These are phyloP conservation scores for Cryptococcus wingfieldii DNA, from an alignment of 1,284 basidiomycete genomes.

Conservation along the genomic window DNA sequence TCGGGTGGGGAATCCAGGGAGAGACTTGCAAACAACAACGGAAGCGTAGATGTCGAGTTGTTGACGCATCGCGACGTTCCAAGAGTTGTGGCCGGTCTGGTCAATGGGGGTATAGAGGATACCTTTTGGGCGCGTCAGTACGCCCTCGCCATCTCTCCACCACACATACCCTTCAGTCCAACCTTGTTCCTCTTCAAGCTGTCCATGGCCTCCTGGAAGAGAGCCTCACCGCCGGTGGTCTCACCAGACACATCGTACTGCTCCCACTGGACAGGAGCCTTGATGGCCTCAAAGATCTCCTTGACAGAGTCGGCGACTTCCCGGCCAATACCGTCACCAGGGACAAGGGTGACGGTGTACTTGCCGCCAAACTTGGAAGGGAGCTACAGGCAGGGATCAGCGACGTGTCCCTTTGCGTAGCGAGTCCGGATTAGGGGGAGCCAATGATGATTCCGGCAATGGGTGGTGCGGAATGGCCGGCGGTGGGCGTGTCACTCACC, in stretches of 20 bases:
- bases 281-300: constrained; percentile 95
- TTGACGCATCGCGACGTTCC: constrained; percentile 99
- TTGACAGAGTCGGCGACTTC: constrained; percentile 99
- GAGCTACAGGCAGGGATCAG: constrained; percentile 53
- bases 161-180: constrained; percentile 82
- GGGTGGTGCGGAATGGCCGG: not conserved
- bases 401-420: too few relatives aligned
- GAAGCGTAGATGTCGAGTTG: constrained; percentile 99
- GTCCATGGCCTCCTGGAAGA: constrained; percentile 98
- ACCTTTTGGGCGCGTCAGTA: constrained; percentile 54
- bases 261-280: constrained; percentile 99
- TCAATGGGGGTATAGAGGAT: constrained; percentile 99
- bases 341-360: constrained; percentile 77
- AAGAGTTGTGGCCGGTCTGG: constrained; percentile 92
- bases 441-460: too few relatives aligned
- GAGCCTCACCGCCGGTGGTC: constrained; percentile 85
- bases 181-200: constrained; percentile 95
- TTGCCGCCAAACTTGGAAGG: constrained; percentile 86
- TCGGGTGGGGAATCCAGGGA: constrained; percentile 94
- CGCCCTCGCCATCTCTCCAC: not conserved
- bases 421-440: too few relatives aligned
- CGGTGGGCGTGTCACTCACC: constrained; percentile 24
- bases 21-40: constrained; percentile 95
- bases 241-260: constrained; percentile 97
- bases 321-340: constrained; percentile 93